Conservation (phyloP, 768 basidiomycete genomes). For the Leccinum variicolor region DNA sequence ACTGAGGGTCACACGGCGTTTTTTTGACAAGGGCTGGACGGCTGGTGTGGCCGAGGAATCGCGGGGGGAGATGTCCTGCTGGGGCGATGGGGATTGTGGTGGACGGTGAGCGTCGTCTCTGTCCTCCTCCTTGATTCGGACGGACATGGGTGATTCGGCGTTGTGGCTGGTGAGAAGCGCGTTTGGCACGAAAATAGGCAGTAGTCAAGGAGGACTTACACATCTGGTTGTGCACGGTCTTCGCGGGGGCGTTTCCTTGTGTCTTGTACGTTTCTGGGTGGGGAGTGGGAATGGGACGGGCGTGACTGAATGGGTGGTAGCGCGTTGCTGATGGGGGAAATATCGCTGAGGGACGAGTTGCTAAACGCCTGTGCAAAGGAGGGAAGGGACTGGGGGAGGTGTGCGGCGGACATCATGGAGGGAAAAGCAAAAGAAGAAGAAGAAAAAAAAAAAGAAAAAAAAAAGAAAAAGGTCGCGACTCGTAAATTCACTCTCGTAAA, state of each 20-base stretch:
- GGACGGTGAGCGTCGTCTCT: slow-evolving; percentile 40
- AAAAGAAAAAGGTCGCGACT: slow-evolving; percentile 15
- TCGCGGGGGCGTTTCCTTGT: slow-evolving; percentile 45
- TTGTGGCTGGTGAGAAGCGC: slow-evolving; percentile 20
- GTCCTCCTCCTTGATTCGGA: slow-evolving; percentile 66
- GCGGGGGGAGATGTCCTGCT: slow-evolving; percentile 5
- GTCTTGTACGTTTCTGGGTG: background rate
- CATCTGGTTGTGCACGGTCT: slow-evolving; percentile 35
- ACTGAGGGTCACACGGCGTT: slow-evolving; percentile 68
- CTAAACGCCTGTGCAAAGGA: slow-evolving; percentile 79
- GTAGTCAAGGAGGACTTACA: slow-evolving; percentile 38
- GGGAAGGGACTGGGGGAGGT: slow-evolving; percentile 58
- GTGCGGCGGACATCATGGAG: slow-evolving; percentile 43
- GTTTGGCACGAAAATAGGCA: slow-evolving; percentile 5
- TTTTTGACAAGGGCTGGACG: slow-evolving; percentile 48
- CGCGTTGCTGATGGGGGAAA: slow-evolving; percentile 49
- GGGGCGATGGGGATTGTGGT: slow-evolving; percentile 33
- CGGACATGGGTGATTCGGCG: slow-evolving; percentile 39
- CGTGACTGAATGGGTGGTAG: slow-evolving; percentile 63
- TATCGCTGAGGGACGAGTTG: slow-evolving; percentile 48
- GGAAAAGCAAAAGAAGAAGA: background rate
- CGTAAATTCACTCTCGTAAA: background rate
- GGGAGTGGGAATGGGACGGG: slow-evolving; percentile 32
- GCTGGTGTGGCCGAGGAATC: slow-evolving; percentile 37
- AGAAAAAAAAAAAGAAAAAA: background rate